These are phyloP conservation scores for Sclerotiophoma versabilis DNA, from an alignment of 2,329 filamentous ascomycete species.

Conservation along the genomic window DNA sequence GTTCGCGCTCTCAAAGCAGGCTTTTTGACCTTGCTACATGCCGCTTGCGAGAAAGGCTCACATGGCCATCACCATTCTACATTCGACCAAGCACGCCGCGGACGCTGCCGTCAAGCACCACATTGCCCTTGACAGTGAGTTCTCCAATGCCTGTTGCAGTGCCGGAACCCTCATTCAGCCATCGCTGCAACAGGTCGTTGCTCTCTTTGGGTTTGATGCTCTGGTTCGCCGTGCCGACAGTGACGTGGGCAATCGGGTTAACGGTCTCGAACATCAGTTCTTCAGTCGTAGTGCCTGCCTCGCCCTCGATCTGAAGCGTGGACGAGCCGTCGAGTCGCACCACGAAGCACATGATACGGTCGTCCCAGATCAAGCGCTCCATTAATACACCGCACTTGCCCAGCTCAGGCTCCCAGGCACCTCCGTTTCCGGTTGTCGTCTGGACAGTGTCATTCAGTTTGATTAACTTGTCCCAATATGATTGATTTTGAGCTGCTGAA, in stretches of 20 bases:
- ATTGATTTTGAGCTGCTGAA: constrained; percentile 64
- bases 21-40: background rate
- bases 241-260: constrained; percentile 86
- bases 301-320: constrained; percentile 27
- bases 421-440: constrained; percentile 44
- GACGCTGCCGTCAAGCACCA: constrained; percentile 64
- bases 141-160: constrained; percentile 63
- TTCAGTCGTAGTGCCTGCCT: constrained; percentile 52
- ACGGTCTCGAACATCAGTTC: constrained; percentile 64
- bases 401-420: constrained; percentile 59
- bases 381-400: constrained; percentile 70
- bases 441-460: constrained; percentile 59
- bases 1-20: background rate
- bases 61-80: constrained; percentile 18
- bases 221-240: constrained; percentile 78
- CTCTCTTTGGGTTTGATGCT: constrained; percentile 91
- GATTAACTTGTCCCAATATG: constrained; percentile 78
- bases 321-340: constrained; percentile 62
- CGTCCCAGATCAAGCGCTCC: constrained; percentile 79
- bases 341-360: constrained; percentile 89
- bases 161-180: constrained; percentile 69
- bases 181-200: constrained; percentile 79
- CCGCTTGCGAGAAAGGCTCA: background rate
- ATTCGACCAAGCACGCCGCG: constrained; percentile 50
- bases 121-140: constrained; percentile 60